These are phyloP conservation scores for Scheffersomyces illinoinensis DNA, from an alignment of 1,139 yeast species.

Conservation along the genomic window DNA sequence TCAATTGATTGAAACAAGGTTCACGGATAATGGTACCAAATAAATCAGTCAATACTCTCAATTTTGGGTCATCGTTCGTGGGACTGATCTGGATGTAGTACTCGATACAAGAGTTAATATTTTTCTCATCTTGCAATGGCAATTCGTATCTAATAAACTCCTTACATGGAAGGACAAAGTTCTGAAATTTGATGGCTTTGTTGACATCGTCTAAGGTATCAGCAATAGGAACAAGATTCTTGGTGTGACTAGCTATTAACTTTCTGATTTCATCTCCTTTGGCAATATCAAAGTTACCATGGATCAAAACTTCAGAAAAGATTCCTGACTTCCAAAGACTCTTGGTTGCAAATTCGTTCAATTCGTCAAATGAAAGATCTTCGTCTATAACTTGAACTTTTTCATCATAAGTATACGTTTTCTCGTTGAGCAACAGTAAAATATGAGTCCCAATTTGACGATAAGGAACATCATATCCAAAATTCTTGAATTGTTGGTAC, in stretches of 20 bases:
- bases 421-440: conserved; percentile 66
- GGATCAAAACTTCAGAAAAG: conserved; percentile 69
- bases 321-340: conserved; percentile 48
- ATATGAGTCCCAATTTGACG: conserved; percentile 68
- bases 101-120: conserved; percentile 84
- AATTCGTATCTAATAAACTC: conserved; percentile 52
- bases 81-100: conserved; percentile 69
- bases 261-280: conserved; percentile 45
- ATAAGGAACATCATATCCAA: conserved; percentile 74
- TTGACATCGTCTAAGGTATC: conserved; percentile 35
- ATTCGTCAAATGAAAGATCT: conserved; percentile 47
- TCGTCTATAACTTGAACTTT: conserved; percentile 52
- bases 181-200: conserved; percentile 23
- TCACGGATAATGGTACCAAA: conserved; percentile 74
- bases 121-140: conserved; percentile 60
- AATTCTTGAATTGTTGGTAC: conserved; percentile 64
- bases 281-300: conserved; percentile 68
- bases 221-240: conserved; percentile 36
- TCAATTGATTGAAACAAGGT: conserved; percentile 83
- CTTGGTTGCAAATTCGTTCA: conserved; percentile 42
- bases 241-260: conserved; percentile 20
- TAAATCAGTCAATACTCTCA: conserved; percentile 58
- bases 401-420: conserved; percentile 64
- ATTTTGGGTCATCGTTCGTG: conserved; percentile 30
- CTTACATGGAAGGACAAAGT: conserved; percentile 44